Evolutionary conservation across 2,329 filamentous ascomycete genomes (phyloP).

Genomic region (Aspergillus arachidicola): DNA sequence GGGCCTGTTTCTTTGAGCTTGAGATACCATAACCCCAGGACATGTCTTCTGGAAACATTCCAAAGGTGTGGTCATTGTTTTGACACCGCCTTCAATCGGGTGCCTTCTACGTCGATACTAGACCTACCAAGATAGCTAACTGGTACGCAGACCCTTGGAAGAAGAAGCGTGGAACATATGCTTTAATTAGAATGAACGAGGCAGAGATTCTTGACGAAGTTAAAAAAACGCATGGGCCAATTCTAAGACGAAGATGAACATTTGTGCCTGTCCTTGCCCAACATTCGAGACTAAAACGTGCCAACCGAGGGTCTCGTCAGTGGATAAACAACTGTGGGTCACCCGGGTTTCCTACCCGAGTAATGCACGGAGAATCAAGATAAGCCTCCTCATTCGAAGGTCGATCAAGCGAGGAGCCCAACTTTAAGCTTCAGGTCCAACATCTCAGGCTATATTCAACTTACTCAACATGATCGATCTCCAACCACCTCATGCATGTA

Average conservation of each 20-base stretch:
- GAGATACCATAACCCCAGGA: background rate
- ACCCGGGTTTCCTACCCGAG: background rate
- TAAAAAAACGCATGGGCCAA: background rate
- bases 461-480: background rate
- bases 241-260: background rate
- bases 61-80: background rate
- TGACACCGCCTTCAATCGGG: background rate
- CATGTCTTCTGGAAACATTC: background rate
- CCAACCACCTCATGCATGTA: background rate
- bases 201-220: background rate
- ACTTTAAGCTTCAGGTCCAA: background rate
- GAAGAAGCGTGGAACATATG: no score
- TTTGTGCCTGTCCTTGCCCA: background rate
- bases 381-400: background rate
- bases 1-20: background rate
- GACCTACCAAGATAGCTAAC: no score
- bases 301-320: background rate
- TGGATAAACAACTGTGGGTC: background rate
- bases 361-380: background rate
- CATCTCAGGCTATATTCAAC: background rate
- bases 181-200: no score
- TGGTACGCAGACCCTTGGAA: no score
- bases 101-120: no score
- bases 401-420: background rate
- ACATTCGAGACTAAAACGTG: background rate